These are phyloP conservation scores for Phytophthora brassicae DNA, from an alignment of 352 stramenopile species.

Conservation along the genomic window DNA sequence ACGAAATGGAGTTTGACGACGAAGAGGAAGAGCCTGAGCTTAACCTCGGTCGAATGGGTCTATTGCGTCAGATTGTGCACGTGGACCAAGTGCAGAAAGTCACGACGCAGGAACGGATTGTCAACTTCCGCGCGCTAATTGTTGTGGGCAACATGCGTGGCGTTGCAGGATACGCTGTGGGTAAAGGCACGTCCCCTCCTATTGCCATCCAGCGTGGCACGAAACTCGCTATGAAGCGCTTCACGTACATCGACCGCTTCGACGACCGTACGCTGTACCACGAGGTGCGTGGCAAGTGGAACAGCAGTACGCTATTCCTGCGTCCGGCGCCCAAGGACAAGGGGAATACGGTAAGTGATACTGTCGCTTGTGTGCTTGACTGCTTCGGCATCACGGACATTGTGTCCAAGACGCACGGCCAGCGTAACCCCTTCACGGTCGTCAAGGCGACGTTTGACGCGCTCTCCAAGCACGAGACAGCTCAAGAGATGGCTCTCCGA, in stretches of 20 bases:
- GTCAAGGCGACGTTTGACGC: constrained; percentile 95
- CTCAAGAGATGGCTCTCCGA: constrained; percentile 93
- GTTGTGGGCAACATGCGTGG: constrained; percentile 94
- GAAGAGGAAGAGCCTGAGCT: constrained; percentile 64
- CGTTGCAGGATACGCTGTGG: constrained; percentile 92
- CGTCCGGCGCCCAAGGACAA: constrained; percentile 73
- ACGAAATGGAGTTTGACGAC: constrained; percentile 70
- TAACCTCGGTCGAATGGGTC: constrained; percentile 66
- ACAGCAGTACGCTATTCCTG: constrained; percentile 93
- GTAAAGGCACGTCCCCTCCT: constrained; percentile 86
- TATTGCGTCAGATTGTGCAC: constrained; percentile 82
- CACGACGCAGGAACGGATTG: constrained; percentile 91
- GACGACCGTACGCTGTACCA: constrained; percentile 89
- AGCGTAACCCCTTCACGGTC: constrained; percentile 94
- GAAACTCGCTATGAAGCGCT: constrained; percentile 91
- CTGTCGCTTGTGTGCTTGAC: constrained; percentile 78
- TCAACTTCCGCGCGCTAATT: constrained; percentile 92
- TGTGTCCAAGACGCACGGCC: constrained; percentile 91
- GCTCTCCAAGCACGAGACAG: constrained; percentile 92
- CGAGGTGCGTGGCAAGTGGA: constrained; percentile 94
- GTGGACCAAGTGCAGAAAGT: constrained; percentile 88
- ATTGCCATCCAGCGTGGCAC: constrained; percentile 90
- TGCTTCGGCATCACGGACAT: constrained; percentile 94
- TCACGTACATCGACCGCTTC: constrained; percentile 96
- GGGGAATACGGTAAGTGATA: constrained; percentile 79